Base-by-base conservation (phyloP, 108 stramenopile genomes). In the Stephanodiscus minutulus region DNA sequence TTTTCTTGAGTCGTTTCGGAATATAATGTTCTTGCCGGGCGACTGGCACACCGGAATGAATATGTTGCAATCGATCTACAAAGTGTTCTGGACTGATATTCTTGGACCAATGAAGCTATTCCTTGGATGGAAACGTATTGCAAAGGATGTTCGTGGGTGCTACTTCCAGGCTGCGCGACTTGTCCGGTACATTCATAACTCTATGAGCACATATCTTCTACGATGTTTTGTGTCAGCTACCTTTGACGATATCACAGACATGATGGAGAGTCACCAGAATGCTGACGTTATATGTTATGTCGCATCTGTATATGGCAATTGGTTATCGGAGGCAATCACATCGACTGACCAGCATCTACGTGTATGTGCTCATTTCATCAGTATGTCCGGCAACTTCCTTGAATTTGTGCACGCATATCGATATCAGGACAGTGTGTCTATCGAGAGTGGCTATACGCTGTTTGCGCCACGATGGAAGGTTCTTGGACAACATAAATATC, bases 21-120 rank as follows among this genome's bases (percentile, higher is more conserved):
- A 47, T 5, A 17, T 64, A 5, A 49, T 64, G 44, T 47, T 64
- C 5, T 24, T 64, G 7, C 22, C 21, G 11, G 64, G 64, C 24
- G 46, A 64, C 44, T 64, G 39, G 64, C 64, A 64, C 52, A 54
- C 52, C 18, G 66, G 66, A 31, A 28, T 66, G 25, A 18, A 33
- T 28, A 54, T 21, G 31, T 17, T 33, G 12, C 25, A 53, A 10
- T 20, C 15, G 0, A 53, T 54, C 28, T 33, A 36, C 31, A 66
- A 54, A 18, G n/a, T 18, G 18, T 54, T 47, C 50, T 54, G 27
- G 18, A 49, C 37, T 48, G 47, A 31, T 15, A 49, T 48, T 48
- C 18, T 65, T 3, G 44, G 50, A 25, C 48, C 44, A 0, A 28
- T 65, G 31, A 18, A 35, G 17, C n/a, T 6, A 1, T 22, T 15